Base-by-base conservation (phyloP, 1,139 yeast genomes). In the Blastobotrys apis region DNA sequence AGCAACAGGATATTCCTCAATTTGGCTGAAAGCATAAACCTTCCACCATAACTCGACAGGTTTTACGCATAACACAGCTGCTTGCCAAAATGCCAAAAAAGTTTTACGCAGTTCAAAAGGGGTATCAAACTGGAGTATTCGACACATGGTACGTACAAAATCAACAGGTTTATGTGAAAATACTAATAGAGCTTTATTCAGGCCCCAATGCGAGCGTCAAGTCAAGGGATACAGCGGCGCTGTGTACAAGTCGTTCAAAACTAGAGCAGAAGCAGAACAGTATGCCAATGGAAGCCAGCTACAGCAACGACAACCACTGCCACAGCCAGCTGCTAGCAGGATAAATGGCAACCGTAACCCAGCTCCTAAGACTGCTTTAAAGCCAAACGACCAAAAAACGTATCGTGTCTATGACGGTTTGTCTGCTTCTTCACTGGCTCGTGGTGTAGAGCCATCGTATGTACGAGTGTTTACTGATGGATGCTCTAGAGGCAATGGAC, bases 401-500 rank as follows among this genome's bases (percentile, higher is more conserved):
- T n/a, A n/a, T n/a, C n/a, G n/a, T n/a, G n/a, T n/a, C n/a, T n/a
- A n/a, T n/a, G n/a, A n/a, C n/a, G n/a, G n/a, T n/a, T n/a, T n/a
- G n/a, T n/a, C n/a, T n/a, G n/a, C n/a, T n/a, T n/a, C n/a, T n/a
- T n/a, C n/a, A n/a, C n/a, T n/a, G n/a, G n/a, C 10, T 23, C 9
- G 26, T 6, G 26, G 26, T 23, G 26, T 23, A 23, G 26, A 10
- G n/a, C n/a, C n/a, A n/a, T n/a, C n/a, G 26, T 23, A 23, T 10
- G 26, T 15, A 9, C 20, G 16, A 13, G 64, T 84, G 2, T 85
- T 75, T 55, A 80, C 84, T 15, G 95, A 85, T 60, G 95, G 95
- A 0, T 83, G 92, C 1, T 71, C 80, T 0, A 61, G 75, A 32
- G 72, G 74, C 5, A 80, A 80, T 52, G 84, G 84, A 2, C 60